These are phyloP conservation scores for Cardamine chenopodiifolia DNA, from an alignment of 345 rosid genomes.

Conservation along the genomic window DNA sequence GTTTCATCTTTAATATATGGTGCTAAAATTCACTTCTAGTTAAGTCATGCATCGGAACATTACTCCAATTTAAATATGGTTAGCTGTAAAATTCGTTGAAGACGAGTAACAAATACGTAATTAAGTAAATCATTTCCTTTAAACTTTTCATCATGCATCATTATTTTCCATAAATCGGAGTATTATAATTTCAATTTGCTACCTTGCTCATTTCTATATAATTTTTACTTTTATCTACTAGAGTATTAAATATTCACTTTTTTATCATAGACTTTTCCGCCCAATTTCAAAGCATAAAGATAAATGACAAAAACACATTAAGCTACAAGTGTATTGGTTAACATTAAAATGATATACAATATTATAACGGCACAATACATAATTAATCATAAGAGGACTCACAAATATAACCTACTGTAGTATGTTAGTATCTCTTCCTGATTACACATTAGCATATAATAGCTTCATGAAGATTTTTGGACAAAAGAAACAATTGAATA, in stretches of 20 bases:
- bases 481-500: background rate
- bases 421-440: background rate
- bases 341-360: background rate
- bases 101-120: no score
- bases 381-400: background rate
- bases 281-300: background rate
- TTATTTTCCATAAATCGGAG: no score
- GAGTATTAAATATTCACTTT: background rate
- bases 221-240: background rate
- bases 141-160: background rate
- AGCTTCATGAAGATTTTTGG: background rate
- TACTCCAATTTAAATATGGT: no score
- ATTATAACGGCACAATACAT: background rate
- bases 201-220: no score
- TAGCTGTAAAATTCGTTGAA: no score
- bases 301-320: slow-evolving; percentile 16
- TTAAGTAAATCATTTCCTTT: no score
- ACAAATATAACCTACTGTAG: background rate
- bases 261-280: slow-evolving; percentile 6
- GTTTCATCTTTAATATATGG: no score
- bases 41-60: no score
- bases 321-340: slow-evolving; percentile 24
- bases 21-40: no score
- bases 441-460: background rate
- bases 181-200: no score